Evolutionary conservation across 1,284 basidiomycete genomes (phyloP), one percentile per base, ranked within the genome.

Genomic region (Coniophora puteana): DNA sequence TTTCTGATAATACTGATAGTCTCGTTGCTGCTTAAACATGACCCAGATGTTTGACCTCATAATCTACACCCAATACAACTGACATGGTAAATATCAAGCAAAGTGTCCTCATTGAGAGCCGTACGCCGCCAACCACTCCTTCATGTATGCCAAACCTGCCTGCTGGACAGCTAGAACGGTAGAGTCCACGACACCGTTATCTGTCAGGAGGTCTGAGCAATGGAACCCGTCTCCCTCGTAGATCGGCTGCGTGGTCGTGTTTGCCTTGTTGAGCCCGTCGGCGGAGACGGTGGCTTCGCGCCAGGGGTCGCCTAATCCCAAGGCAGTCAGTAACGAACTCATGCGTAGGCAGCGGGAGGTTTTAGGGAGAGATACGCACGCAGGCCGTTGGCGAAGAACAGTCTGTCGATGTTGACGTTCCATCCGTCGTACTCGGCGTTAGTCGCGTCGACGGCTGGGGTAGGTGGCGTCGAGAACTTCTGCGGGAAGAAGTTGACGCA

Each of bases 381-480:
- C 34, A 68, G 59, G 30, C 81, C 82, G 41, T 81, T 86, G 16
- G 78, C 80, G 50, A 84, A 83, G 70, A 87, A 83, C 1, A 88
- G 61, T 14, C 72, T 68, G 38, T 77, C 61, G 32, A 73, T 63
- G 17, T 65, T 61, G 20, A 83, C 70, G 51, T 78, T 62, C 81
- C 83, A 87, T 3, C 84, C 84, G 8, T 61, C 53, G 58, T 83
- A 85, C 14, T 59, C 61, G 0, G 24, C 39, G 54, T 87, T 76
- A 6, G 75, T 76, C 16, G 54, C 51, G 0, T 50, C 50, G 2
- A 67, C 68, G 12, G 72, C 59, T 3, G 66, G 69, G 8, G 58
- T 47, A 1, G 67, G 68, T 1, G 64, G 61, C 0, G 43, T 57
- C 7, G 67, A 54, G 66, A 82, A 85, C 16, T 71, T 72, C 10